Base-by-base conservation (phyloP, 2,329 filamentous ascomycete genomes). In the Phyllosticta citribraziliensis region DNA sequence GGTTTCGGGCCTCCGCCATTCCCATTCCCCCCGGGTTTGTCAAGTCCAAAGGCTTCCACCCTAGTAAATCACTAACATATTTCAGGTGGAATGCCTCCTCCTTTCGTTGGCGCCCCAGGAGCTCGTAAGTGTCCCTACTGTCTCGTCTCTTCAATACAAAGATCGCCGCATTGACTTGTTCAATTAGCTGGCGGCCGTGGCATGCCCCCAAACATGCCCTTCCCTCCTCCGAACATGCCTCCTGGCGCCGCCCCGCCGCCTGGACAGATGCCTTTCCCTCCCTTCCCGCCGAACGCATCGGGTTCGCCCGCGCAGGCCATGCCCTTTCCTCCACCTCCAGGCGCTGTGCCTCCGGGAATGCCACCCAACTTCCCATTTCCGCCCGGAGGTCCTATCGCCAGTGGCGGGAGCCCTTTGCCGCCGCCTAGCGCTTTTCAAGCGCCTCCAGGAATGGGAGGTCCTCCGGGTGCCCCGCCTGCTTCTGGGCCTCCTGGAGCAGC, bases 21-120 rank as follows among this genome's bases (percentile, higher is more conserved):
- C 70, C 80, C 77, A 63, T 87, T 90, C 71, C 85, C 86, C 71
- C 85, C 86, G 53, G 84, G 84, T 81, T 70, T 68, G 74, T 58
- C 66, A 11, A 17, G 3, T n/a, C 14, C 5, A 19, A 11, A 10
- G 17, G 20, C 10, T 56, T 24, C 6, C 20, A 40, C 19, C 11
- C n/a, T 47, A 25, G 22, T 25, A 9, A 24, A 50, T 9, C 17
- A 64, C 65, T 54, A 57, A 63, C 52, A 9, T 14, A 20, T 12
- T 19, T 47, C 35, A 62, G 61, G 60, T 52, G 64, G 53, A 54
- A 58, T 73, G 65, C 72, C 70, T 47, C 70, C 67, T 24, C 75
- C 73, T 1, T 74, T 74, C 63, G 67, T 64, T 52, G 67, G 65
- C 20, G 74, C 72, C 57, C 73, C 71, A n/a, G 73, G 74, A 65